phyloP scores from a whole-genome alignment of 2,329 filamentous ascomycete genomes.

The Hymenoscyphus salicellus region DNA sequence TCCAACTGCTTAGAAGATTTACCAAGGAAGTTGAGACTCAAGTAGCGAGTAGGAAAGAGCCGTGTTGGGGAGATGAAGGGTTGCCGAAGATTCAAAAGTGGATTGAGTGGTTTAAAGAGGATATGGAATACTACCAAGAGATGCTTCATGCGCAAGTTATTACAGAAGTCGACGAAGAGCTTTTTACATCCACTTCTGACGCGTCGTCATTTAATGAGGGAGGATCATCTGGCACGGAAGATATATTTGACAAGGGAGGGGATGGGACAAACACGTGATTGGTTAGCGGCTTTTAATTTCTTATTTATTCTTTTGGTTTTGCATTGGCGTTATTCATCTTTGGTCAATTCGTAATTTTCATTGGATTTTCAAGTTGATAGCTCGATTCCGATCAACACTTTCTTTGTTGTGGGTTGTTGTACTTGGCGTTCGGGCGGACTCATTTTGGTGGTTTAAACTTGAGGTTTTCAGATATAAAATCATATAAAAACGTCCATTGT shows the following conservation, averaged over 20 bases:
- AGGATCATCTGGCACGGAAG: not conserved
- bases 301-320: not conserved
- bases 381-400: no score
- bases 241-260: not conserved
- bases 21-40: not conserved
- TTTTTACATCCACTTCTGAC: not conserved
- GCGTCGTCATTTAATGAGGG: not conserved
- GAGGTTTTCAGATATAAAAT: no score
- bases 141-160: not conserved
- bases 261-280: not conserved
- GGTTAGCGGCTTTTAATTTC: not conserved
- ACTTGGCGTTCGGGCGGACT: no score
- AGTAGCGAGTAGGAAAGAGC: not conserved
- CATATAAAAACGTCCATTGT: no score
- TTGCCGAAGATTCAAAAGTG: not conserved
- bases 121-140: not conserved
- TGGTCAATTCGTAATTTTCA: no score
- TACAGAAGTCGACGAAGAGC: not conserved
- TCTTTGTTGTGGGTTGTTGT: no score
- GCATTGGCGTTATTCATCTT: no score
- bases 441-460: no score
- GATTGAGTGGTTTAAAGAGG: not conserved
- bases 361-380: no score
- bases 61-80: not conserved
- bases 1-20: not conserved